These are phyloP conservation scores for Boletus reticulatus DNA, from an alignment of 768 basidiomycete species.

Conservation along the genomic window DNA sequence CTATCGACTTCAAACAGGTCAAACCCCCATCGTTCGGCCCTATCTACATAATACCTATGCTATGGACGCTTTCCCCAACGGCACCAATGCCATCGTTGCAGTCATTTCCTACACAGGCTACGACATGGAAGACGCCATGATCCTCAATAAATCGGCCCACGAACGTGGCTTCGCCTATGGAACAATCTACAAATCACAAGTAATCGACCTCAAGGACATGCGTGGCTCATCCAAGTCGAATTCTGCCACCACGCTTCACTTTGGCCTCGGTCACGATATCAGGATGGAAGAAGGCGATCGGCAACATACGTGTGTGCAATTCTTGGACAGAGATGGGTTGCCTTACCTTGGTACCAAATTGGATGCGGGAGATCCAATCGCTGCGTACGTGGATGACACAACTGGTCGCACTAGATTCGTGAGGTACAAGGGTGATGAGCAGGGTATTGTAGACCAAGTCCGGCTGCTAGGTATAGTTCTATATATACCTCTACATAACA, in stretches of 20 bases:
- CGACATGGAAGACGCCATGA: slow-evolving; percentile 99
- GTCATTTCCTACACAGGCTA: slow-evolving; percentile 99
- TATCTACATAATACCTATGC: slow-evolving; percentile 90
- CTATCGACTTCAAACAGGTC: slow-evolving; percentile 92
- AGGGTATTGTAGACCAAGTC: slow-evolving; percentile 86
- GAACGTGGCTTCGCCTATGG: slow-evolving; percentile 98
- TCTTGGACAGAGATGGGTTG: slow-evolving; percentile 81
- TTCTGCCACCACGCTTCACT: slow-evolving; percentile 74
- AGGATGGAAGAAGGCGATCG: slow-evolving; percentile 45
- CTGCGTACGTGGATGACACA: slow-evolving; percentile 85
- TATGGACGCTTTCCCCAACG: slow-evolving; percentile 98
- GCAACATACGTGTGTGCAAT: slow-evolving; percentile 43
- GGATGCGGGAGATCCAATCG: slow-evolving; percentile 73
- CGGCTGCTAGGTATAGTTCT: slow-evolving; percentile 71
- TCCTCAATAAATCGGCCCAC: slow-evolving; percentile 97
- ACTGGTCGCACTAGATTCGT: slow-evolving; percentile 79
- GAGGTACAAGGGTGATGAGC: slow-evolving; percentile 97
- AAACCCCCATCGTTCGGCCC: slow-evolving; percentile 93
- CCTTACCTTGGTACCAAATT: slow-evolving; percentile 75
- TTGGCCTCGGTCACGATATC: slow-evolving; percentile 83
- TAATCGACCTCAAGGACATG: slow-evolving; percentile 83
- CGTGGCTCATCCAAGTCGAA: slow-evolving; percentile 60
- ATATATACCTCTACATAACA: background rate
- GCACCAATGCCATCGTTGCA: slow-evolving; percentile 97
- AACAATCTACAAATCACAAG: slow-evolving; percentile 92